These are phyloP conservation scores for Cyclotella cryptica DNA, from an alignment of 108 stramenopile species.

Conservation along the genomic window DNA sequence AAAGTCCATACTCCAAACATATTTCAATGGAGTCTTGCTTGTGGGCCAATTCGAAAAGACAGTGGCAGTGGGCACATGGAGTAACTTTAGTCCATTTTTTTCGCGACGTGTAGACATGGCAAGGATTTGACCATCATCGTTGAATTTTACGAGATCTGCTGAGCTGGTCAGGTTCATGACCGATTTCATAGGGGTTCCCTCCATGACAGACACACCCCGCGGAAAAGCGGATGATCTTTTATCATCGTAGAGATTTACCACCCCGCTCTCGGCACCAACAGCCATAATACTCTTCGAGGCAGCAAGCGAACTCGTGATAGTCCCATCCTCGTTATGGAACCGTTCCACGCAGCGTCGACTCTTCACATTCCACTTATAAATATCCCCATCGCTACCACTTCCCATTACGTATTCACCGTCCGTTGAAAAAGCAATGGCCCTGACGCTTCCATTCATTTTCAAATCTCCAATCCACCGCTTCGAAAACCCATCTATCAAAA, in stretches of 20 bases:
- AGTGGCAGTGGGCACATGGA: conserved; percentile 90
- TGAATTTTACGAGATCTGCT: conserved; percentile 84
- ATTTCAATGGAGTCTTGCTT: conserved; percentile 92
- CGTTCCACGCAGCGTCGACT: conserved; percentile 83
- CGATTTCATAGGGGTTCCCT: conserved; percentile 82
- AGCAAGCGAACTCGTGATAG: conserved; percentile 83
- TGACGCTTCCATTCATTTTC: conserved; percentile 93
- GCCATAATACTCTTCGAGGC: conserved; percentile 67
- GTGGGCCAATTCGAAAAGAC: conserved; percentile 99
- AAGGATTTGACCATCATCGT: conserved; percentile 91
- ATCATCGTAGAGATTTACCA: conserved; percentile 91
- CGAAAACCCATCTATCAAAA: conserved; percentile 79
- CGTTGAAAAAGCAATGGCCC: conserved; percentile 82
- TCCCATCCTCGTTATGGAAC: conserved; percentile 93
- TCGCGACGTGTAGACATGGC: conserved; percentile 91
- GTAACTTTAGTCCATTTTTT: conserved; percentile 85
- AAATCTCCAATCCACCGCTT: conserved; percentile 89
- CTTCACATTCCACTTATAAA: conserved; percentile 91
- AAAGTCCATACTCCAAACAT: conserved; percentile 94
- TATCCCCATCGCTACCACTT: conserved; percentile 94
- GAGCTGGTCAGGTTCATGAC: conserved; percentile 95
- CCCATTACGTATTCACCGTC: conserved; percentile 86
- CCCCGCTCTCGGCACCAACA: conserved; percentile 95
- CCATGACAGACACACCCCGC: conserved; percentile 7
- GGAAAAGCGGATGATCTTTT: conserved; percentile 15